Evolutionary conservation across 768 basidiomycete genomes (phyloP).

Genomic region (Multifurca ochricompacta): DNA sequence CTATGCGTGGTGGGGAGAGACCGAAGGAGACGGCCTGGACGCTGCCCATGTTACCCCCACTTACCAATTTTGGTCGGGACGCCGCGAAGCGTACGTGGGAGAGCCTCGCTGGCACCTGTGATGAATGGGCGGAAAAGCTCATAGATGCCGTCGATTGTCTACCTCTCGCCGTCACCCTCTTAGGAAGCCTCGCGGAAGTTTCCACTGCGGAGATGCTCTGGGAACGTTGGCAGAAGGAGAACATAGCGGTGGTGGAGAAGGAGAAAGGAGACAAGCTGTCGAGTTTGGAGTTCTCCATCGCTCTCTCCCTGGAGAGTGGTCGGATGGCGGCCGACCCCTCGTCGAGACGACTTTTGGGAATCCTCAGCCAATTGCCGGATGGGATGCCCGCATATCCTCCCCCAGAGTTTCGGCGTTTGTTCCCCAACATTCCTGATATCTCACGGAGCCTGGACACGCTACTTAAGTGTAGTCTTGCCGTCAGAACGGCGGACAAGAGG

Average conservation of each 20-base stretch:
- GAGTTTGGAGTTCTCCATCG: constrained; percentile 12
- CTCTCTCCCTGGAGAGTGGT: constrained; percentile 11
- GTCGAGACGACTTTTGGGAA: constrained; percentile 4
- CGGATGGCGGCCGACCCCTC: constrained; percentile 8
- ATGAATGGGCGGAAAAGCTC: constrained; percentile 15
- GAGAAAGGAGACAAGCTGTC: constrained; percentile 10
- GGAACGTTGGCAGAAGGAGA: constrained; percentile 15
- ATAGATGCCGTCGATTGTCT: constrained; percentile 13
- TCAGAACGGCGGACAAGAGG: constrained; percentile 3
- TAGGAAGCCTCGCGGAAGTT: constrained; percentile 12
- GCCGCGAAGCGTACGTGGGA: constrained; percentile 14
- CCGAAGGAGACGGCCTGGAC: constrained; percentile 16
- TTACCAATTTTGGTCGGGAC: constrained; percentile 4
- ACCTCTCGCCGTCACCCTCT: constrained; percentile 15
- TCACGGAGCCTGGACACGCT: constrained; percentile 10
- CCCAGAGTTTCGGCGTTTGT: background rate
- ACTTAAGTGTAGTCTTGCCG: constrained; percentile 8
- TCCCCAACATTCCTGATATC: constrained; percentile 1
- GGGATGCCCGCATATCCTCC: constrained; percentile 3
- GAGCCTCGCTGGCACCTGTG: constrained; percentile 3
- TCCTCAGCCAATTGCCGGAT: constrained; percentile 11
- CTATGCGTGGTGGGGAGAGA: constrained; percentile 15
- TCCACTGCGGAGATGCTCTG: constrained; percentile 12
- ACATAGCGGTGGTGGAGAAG: constrained; percentile 10
- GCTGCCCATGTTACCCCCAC: constrained; percentile 11